Base-by-base conservation (phyloP, 176 grass and related monocot genomes). In the Miscanthus lutarioriparius region DNA sequence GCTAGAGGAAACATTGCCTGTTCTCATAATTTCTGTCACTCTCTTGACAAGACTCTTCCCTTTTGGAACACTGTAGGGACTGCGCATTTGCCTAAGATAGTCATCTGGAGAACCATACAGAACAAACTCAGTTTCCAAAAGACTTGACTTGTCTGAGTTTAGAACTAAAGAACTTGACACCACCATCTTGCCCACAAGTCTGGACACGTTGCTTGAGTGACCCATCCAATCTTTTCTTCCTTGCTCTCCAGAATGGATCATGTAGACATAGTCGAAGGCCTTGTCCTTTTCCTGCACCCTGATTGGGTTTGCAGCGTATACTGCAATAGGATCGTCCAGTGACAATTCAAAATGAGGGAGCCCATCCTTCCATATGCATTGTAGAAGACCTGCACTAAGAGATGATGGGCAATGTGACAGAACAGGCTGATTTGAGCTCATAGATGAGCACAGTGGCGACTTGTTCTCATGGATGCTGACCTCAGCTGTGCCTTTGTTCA, bases 111-210 rank as follows among this genome's bases (percentile, higher is more conserved):
- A 86, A 38, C 91, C 96, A 54, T 84, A 96, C 10, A 99, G 16
- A 61, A 94, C 88, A 86, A 94, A 99, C 54, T 96, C 88, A 0
- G 89, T 96, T 62, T 99, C 93, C 12, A 86, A 40, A 38, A 25
- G 75, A 41, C 75, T 74, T 6, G 84, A 86, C 36, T 35, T 74
- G 13, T 92, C 80, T 15, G 83, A 54, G 47, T 80, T 91, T 17
- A 95, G 56, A 20, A 96, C 40, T 43, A 86, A 39, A 17, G 86
- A 92, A 67, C 88, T 89, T 32, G 91, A 82, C 68, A 96, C 96
- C 75, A 85, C 77, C 91, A 99, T 92, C 79, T 96, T 96, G 39
- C 88, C 96, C 1, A 91, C 58, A 64, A 94, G 87, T 56, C 81
- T 84, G 16, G 86, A 90, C 33, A 62, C 85, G 30, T 25, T 83